Percentiles rank a stretch among this genome's conserved stretches.
Conservation (phyloP, 371 early-diverging fungal genomes). For the Syncephalastrum sp. region DNA sequence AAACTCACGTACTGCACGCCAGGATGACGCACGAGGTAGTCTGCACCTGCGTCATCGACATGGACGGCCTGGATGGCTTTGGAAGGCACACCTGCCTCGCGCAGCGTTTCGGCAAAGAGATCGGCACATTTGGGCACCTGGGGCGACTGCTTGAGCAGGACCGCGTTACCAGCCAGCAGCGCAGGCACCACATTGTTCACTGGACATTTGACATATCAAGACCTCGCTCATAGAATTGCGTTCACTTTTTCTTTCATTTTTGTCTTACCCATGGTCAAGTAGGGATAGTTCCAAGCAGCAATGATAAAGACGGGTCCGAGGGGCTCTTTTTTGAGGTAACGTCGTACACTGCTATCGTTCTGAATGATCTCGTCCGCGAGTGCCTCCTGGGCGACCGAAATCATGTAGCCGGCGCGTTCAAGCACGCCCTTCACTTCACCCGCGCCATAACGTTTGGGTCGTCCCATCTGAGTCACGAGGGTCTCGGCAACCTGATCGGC, state of each 20-base stretch:
- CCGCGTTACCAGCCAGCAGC: constrained; percentile 76
- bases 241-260: not conserved
- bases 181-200: constrained; percentile 82
- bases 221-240: not conserved
- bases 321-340: constrained; percentile 74
- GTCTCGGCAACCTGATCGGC: constrained; percentile 63
- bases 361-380: constrained; percentile 58
- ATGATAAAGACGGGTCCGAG: constrained; percentile 59
- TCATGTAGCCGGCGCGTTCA: constrained; percentile 72
- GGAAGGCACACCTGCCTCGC: constrained; percentile 70
- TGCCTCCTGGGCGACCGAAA: constrained; percentile 66
- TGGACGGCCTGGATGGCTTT: constrained; percentile 69
- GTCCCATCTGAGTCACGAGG: constrained; percentile 72
- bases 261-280: constrained; percentile 18
- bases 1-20: constrained; percentile 72
- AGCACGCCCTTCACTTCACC: constrained; percentile 76
- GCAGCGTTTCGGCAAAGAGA: constrained; percentile 63
- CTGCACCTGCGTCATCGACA: constrained; percentile 55
- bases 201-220: constrained; percentile 6
- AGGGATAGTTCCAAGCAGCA: constrained; percentile 76
- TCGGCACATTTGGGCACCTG: constrained; percentile 82
- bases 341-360: constrained; percentile 47
- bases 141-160: constrained; percentile 80
- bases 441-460: constrained; percentile 70
- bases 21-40: constrained; percentile 57